Conservation (phyloP, 495 filamentous ascomycete species). For the Penicillium nucicola region DNA sequence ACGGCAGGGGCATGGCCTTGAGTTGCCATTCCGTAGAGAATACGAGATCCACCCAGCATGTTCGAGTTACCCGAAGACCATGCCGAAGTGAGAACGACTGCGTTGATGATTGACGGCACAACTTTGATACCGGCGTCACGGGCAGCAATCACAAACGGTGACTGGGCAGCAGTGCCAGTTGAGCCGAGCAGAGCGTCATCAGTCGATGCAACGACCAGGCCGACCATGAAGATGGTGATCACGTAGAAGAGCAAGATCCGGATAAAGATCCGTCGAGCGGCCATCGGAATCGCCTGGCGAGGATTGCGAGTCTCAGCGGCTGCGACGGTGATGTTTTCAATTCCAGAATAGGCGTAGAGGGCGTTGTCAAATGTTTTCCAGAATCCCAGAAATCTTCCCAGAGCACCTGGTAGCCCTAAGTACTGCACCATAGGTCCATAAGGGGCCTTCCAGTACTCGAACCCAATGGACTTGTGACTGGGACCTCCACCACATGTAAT, state of each 20-base stretch:
- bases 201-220: constrained; percentile 47
- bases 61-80: constrained; percentile 47
- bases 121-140: constrained; percentile 32
- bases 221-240: constrained; percentile 38
- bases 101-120: constrained; percentile 50
- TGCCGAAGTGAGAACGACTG: constrained; percentile 43
- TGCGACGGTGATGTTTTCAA: constrained; percentile 49
- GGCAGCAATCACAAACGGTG: constrained; percentile 54
- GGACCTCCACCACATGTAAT: constrained; percentile 37
- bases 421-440: constrained; percentile 24
- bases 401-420: constrained; percentile 10
- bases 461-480: constrained; percentile 16
- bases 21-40: constrained; percentile 41
- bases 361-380: constrained; percentile 55
- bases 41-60: constrained; percentile 43
- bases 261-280: constrained; percentile 36
- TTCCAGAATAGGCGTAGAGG: constrained; percentile 54
- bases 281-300: constrained; percentile 36
- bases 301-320: constrained; percentile 42
- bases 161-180: constrained; percentile 35
- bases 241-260: constrained; percentile 43
- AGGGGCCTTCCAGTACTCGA: constrained; percentile 20
- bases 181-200: constrained; percentile 39
- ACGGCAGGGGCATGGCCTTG: constrained; percentile 38
- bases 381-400: constrained; percentile 43